Evolutionary conservation across 225 moss, liverwort and hornwort species (phyloP).

Genomic region (Physcomitrellopsis africana): DNA sequence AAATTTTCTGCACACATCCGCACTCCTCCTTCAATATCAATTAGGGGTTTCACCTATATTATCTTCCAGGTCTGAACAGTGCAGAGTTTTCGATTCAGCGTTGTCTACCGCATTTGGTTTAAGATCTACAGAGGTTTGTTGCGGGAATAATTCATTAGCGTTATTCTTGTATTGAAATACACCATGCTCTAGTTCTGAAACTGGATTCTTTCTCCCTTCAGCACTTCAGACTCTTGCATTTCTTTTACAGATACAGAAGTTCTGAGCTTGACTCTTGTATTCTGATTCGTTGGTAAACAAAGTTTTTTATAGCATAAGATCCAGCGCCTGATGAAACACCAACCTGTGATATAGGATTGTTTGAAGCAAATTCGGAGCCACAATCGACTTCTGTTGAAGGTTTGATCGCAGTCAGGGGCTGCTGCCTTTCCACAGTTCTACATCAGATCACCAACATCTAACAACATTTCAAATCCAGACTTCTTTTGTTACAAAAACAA

Average conservation of each 20-base stretch:
- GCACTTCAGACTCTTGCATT: conserved; percentile 37
- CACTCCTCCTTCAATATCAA: conserved; percentile 34
- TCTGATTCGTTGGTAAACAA: conserved; percentile 34
- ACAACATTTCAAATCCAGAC: conserved; percentile 47
- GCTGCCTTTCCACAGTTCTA: conserved; percentile 41
- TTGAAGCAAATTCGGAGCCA: conserved; percentile 31
- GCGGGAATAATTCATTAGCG: conserved; percentile 15
- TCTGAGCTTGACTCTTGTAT: conserved; percentile 35
- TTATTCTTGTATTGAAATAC: conserved; percentile 47
- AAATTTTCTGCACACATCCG: conserved; percentile 35
- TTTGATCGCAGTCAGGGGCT: conserved; percentile 7
- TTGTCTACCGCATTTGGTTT: conserved; percentile 30
- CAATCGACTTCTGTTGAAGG: conserved; percentile 19
- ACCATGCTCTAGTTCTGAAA: conserved; percentile 47
- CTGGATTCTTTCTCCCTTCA: conserved; percentile 36
- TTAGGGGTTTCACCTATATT: conserved; percentile 25
- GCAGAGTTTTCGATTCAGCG: conserved; percentile 29
- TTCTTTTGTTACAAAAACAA: no score
- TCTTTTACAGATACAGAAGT: conserved; percentile 1
- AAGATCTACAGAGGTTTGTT: conserved; percentile 29
- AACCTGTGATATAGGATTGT: conserved; percentile 36
- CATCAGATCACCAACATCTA: conserved; percentile 61
- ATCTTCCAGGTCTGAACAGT: conserved; percentile 24
- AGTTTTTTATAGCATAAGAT: conserved; percentile 30
- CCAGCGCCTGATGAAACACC: conserved; percentile 37